These are phyloP conservation scores for Cucurbita pepo DNA, from an alignment of 306 rosid species.

Conservation along the genomic window DNA sequence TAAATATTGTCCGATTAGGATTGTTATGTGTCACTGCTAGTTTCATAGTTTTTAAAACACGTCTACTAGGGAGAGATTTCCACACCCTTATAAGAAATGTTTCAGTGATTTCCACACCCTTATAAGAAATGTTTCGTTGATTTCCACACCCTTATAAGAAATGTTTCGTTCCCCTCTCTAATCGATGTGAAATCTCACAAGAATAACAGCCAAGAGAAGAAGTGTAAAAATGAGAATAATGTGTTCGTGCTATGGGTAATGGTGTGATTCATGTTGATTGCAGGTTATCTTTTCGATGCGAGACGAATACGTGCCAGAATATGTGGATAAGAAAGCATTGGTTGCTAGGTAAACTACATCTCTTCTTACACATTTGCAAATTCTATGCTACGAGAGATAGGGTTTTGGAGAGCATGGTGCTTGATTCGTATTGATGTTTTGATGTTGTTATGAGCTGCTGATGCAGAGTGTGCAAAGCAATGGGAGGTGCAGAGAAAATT, in stretches of 20 bases:
- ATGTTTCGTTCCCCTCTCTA: too few relatives aligned
- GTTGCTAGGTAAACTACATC: conserved; percentile 48
- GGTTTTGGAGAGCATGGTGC: neutral
- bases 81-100: too few relatives aligned
- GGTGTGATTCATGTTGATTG: conserved; percentile 6
- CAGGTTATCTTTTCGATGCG: conserved; percentile 92
- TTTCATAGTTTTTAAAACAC: too few relatives aligned
- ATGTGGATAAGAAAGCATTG: conserved; percentile 80
- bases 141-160: too few relatives aligned
- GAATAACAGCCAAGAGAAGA: too few relatives aligned
- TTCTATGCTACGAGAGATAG: neutral
- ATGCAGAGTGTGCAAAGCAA: conserved; percentile 76
- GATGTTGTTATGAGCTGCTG: conserved; percentile 8
- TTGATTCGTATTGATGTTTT: neutral
- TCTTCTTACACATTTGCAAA: neutral
- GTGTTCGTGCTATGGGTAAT: neutral
- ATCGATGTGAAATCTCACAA: too few relatives aligned
- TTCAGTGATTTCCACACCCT: too few relatives aligned
- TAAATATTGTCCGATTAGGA: too few relatives aligned
- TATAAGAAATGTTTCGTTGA: too few relatives aligned
- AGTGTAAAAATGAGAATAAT: too few relatives aligned
- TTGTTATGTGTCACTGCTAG: too few relatives aligned
- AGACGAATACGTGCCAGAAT: conserved; percentile 90
- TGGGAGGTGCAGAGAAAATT: conserved; percentile 94
- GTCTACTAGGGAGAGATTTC: too few relatives aligned